Percentiles rank a stretch among this genome's conserved stretches.
Conservation (phyloP, 768 basidiomycete genomes). For the Phlebiopsis flavidoalba region DNA sequence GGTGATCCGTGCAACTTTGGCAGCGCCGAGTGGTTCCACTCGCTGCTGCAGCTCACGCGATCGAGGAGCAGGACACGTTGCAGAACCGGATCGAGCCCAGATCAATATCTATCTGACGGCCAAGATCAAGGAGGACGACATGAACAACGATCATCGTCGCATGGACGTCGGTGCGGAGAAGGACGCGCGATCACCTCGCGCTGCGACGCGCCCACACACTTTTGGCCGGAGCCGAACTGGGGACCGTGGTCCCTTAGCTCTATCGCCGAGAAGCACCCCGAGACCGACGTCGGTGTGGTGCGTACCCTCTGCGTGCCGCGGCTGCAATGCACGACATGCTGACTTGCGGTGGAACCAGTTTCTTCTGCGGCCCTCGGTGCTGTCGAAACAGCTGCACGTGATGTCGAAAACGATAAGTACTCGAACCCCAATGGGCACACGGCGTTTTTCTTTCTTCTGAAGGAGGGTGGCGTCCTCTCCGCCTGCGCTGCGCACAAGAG, state of each 20-base stretch:
- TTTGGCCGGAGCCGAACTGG: slow-evolving; percentile 80
- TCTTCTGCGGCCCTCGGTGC: slow-evolving; percentile 79
- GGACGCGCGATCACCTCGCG: slow-evolving; percentile 85
- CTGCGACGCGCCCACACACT: slow-evolving; percentile 90
- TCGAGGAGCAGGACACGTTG: slow-evolving; percentile 89
- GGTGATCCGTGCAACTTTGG: slow-evolving; percentile 95
- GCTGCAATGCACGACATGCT: neutral
- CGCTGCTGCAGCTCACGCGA: slow-evolving; percentile 84
- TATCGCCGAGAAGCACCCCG: slow-evolving; percentile 76
- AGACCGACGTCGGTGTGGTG: slow-evolving; percentile 88
- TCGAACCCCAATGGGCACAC: slow-evolving; percentile 73
- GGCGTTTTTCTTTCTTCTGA: slow-evolving; percentile 85
- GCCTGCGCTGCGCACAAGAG: neutral
- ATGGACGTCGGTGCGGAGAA: slow-evolving; percentile 91
- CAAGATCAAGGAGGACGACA: slow-evolving; percentile 86
- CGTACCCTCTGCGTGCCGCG: slow-evolving; percentile 18
- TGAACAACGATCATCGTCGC: slow-evolving; percentile 83
- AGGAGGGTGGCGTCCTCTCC: slow-evolving; percentile 57
- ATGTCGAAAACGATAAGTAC: slow-evolving; percentile 87
- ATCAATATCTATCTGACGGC: slow-evolving; percentile 94
- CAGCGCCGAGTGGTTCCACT: slow-evolving; percentile 91
- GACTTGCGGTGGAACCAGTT: slow-evolving; percentile 28
- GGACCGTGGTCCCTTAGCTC: slow-evolving; percentile 60
- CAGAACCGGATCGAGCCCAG: slow-evolving; percentile 82
- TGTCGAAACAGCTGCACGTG: slow-evolving; percentile 68